Base-by-base conservation (phyloP, 106 monocot species). In the Allium cepa region DNA sequence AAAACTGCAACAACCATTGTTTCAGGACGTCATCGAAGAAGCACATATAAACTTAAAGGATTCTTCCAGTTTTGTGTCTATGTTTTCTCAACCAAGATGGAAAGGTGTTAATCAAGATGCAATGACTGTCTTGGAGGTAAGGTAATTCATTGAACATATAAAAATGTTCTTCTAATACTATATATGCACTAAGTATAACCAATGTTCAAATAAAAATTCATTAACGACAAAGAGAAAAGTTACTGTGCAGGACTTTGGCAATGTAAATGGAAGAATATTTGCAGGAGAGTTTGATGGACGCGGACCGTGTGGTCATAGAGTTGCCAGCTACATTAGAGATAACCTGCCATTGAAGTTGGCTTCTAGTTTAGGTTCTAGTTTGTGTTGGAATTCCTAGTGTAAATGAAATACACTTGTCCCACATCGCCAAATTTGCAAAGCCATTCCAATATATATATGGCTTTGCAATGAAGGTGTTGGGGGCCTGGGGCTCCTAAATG, bases 91-190 rank as follows among this genome's bases (percentile, higher is more conserved):
- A 55, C 86, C 82, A 64, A 81, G 86, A 7, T 72, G 73, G 76
- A 86, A 86, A 66, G 86, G 86, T 56, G 73, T 76, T 13, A 86
- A 86, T 70, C 86, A 86, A 65, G 86, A 86, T 57, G 79, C 86
- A 53, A 86, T 86, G 86, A 74, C 76, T 53, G 26, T 86, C 18
- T 82, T 73, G 79, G 63, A 86, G 86, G 86, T 86, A 60, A 70
- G 12, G 16, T 18, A 10, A 69, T 36, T 48, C n/a, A 63, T 28
- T 26, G 1, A 36, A 36, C 36, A 36, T 36, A 36, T 36, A n/a
- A 36, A 36, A 36, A 36, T 36, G 36, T 36, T 36, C 36, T 36
- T 36, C 36, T 36, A 4, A 36, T 36, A 4, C 36, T 36, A 36
- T 46, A 28, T 27, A 47, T 13, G n/a, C 11, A 8, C 13, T 45